Base-by-base conservation (phyloP, 306 rosid species). In the Lathyrus sativus region DNA sequence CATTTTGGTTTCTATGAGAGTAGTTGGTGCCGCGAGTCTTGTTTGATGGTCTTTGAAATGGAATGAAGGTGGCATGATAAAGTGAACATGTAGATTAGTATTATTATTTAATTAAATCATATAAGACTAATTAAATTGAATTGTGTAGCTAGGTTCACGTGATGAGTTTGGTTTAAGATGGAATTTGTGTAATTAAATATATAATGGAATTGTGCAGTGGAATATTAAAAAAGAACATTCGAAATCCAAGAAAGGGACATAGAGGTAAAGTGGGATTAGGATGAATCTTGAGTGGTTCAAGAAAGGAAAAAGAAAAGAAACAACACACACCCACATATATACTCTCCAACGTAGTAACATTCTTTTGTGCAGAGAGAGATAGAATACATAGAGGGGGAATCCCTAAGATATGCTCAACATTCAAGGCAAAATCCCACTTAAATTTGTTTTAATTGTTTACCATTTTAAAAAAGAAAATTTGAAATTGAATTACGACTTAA, bases 401-500 rank as follows among this genome's bases (percentile, higher is more conserved):
- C 92, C 98, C 96, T 70, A 87, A 80, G 92, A 78, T 85, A 7
- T 38, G 31, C 86, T 28, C 95, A 74, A 59, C 44, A 50, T 50
- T 80, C 98, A 71, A 45, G 75, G 72, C 59, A 88, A 82, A 81
- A 89, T 92, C 90, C 84, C 89, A 85, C 95, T 80, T 77, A 79
- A 75, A 65, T 66, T 79, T 60, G 0, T 7, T 35, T 9, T 33
- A 33, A 31, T 31, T 31, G 38, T 33, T 35, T 5, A 35, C 39
- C 39, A 7, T 2, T 35, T 35, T 35, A 35, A 35, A 35, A 35
- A 35, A 7, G 9, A 35, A 6, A 35, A 35, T 35, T 35, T 35
- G 39, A 35, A 35, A 35, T 35, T 35, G 9, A 35, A 33, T 33
- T n/a, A n/a, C n/a, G n/a, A n/a, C n/a, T n/a, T n/a, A n/a, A n/a